Evolutionary conservation across 1,139 yeast genomes (phyloP).

Genomic region (Geotrichum histeridarum): DNA sequence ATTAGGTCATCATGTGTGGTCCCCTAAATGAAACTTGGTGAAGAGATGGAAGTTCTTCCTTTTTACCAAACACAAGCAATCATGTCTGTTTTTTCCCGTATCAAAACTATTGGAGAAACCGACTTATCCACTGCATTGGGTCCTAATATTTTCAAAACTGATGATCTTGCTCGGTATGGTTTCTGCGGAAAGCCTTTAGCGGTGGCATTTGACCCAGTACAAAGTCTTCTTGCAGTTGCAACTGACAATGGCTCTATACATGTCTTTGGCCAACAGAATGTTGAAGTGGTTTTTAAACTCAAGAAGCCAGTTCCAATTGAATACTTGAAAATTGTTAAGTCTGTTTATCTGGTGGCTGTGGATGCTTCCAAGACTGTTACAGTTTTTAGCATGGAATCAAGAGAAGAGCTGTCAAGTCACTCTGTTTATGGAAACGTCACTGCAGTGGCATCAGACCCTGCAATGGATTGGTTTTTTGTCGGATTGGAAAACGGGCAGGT

Average conservation of each 20-base stretch:
- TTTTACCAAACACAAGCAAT: too few relatives aligned
- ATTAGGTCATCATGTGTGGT: too few relatives aligned
- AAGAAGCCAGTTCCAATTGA: slow-evolving; percentile 48
- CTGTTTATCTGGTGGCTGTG: slow-evolving; percentile 69
- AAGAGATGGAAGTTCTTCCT: too few relatives aligned
- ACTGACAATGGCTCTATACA: slow-evolving; percentile 66
- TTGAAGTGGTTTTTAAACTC: slow-evolving; percentile 56
- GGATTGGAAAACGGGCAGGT: slow-evolving; percentile 77
- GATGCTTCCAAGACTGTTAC: slow-evolving; percentile 53
- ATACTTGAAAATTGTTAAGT: slow-evolving; percentile 63
- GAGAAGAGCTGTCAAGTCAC: slow-evolving; percentile 51
- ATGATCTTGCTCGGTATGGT: slow-evolving; percentile 49
- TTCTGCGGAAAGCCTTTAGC: slow-evolving; percentile 55
- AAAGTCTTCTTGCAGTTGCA: slow-evolving; percentile 75
- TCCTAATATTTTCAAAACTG: slow-evolving; percentile 35
- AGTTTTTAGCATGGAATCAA: slow-evolving; percentile 64
- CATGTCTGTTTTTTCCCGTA: slow-evolving; percentile 42
- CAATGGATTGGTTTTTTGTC: slow-evolving; percentile 77
- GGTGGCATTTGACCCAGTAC: slow-evolving; percentile 81
- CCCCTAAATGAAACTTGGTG: too few relatives aligned
- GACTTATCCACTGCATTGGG: slow-evolving; percentile 37
- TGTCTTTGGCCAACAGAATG: slow-evolving; percentile 79
- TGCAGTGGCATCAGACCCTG: slow-evolving; percentile 71
- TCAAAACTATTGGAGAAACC: slow-evolving; percentile 37
- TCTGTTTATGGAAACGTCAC: slow-evolving; percentile 56